Percentiles rank a stretch among this genome's conserved stretches.
Evolutionary conservation across 1,284 basidiomycete species (phyloP).

Genomic region (Trichosporon asahii): DNA sequence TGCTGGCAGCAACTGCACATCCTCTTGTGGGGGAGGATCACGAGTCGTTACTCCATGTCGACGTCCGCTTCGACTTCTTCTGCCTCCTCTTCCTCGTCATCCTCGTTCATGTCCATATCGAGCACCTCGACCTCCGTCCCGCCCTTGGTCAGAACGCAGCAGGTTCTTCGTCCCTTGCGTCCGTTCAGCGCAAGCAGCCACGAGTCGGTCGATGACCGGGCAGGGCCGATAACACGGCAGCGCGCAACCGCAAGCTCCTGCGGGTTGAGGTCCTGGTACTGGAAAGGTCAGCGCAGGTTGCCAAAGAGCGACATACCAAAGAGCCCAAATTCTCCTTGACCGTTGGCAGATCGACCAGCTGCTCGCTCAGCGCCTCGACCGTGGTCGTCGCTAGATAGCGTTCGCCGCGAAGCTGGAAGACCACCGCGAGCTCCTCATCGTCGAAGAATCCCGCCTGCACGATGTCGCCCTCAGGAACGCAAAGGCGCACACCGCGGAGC

Average conservation of each 20-base stretch:
- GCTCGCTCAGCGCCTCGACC: neutral
- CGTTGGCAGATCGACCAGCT: neutral
- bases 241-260: conserved; percentile 16
- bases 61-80: conserved; percentile 25
- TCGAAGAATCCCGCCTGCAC: conserved; percentile 38
- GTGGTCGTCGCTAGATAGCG: conserved; percentile 29
- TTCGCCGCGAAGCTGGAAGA: conserved; percentile 24
- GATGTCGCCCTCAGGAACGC: neutral
- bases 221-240: conserved; percentile 19
- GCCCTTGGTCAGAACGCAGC: conserved; percentile 35
- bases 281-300: neutral
- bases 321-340: neutral
- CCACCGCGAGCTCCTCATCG: conserved; percentile 38
- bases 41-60: conserved; percentile 21
- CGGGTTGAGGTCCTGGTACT: neutral
- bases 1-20: too few relatives aligned
- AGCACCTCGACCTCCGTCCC: conserved; percentile 35
- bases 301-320: neutral
- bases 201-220: neutral
- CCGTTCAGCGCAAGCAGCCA: conserved; percentile 41
- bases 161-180: conserved; percentile 33
- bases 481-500: neutral
- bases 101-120: conserved; percentile 43
- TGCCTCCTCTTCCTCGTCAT: conserved; percentile 33
- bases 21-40: too few relatives aligned